Base-by-base conservation (phyloP, 805 yeast species). In the Metschnikowia cubensis region DNA sequence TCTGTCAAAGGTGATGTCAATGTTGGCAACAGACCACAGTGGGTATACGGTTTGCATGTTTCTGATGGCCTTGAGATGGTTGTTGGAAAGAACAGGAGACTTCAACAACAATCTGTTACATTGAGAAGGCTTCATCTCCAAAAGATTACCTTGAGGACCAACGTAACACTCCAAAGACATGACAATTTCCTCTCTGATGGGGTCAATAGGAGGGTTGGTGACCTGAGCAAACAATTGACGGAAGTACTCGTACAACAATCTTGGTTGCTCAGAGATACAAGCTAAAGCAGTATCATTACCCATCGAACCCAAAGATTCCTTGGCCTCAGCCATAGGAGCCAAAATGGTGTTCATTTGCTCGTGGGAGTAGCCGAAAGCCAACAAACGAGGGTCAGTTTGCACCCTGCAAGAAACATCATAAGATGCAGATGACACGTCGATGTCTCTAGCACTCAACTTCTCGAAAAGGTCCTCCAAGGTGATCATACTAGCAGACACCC, bases 151-250 rank as follows among this genome's bases (percentile, higher is more conserved):
- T 70, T 94, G 98, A n/a, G 98, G 98, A 49, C 99, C 99, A 62
- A 92, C 84, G 69, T 87, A 89, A 73, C 99, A 92, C 69, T 92
- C 97, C 59, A 94, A 79, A 11, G 97, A 89, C 99, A 92, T 92
- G 64, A 94, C 98, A 59, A 92, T 88, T 52, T 85, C 85, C 74
- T 92, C 99, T 69, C 98, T 85, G 61, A 92, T 94, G 47, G 99
- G 98, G 68, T 92, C 99, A 65, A 92, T 94, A 45, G 99, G 98
- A 50, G 99, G 99, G 73, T 92, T 92, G 32, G 99, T 92, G 50
- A 92, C 99, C 73, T 92, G 99, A 18, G 99, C 99, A 73, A 92
- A 92, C 64, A 92, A 79, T 69, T 92, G 96, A 63, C 96, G 84
- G 78, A 92, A 94, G 73, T 92, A 92, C 64, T 94, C 99, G 68